phyloP scores from a whole-genome alignment of 1,284 basidiomycete genomes.

The Vanrija sp. region DNA sequence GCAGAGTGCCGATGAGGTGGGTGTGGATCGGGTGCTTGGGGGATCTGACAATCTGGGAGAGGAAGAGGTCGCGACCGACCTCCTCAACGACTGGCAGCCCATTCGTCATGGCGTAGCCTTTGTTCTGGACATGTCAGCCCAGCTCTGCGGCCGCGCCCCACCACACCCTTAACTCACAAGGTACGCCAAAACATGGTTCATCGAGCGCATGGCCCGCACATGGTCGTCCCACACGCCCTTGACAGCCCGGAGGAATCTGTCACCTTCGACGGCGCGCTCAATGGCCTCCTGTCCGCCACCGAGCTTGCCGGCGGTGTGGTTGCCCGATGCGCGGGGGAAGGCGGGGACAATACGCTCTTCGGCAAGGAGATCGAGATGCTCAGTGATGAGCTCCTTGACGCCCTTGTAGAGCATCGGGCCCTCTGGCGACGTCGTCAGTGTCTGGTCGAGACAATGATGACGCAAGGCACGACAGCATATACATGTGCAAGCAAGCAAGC shows the following conservation, averaged over 20 bases:
- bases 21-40: conserved; percentile 65
- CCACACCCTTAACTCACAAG: conserved; percentile 62
- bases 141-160: too few species aligned
- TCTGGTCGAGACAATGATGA: too few species aligned
- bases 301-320: conserved; percentile 30
- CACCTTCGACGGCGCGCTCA: conserved; percentile 60
- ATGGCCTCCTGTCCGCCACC: conserved; percentile 42
- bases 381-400: conserved; percentile 69
- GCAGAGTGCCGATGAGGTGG: conserved; percentile 74
- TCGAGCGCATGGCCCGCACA: conserved; percentile 78
- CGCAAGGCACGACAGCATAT: too few species aligned
- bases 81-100: conserved; percentile 76
- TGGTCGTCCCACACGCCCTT: conserved; percentile 93
- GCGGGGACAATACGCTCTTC: conserved; percentile 71
- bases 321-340: conserved; percentile 60
- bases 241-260: conserved; percentile 77
- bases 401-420: conserved; percentile 69
- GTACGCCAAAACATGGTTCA: conserved; percentile 89
- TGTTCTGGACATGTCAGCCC: conserved; percentile 63
- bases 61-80: conserved; percentile 77
- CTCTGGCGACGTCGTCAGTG: too few species aligned
- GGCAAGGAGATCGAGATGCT: conserved; percentile 80
- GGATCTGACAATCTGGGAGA: conserved; percentile 73
- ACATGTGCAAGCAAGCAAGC: too few species aligned
- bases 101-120: conserved; percentile 69